A percentile compares a stretch with the other conserved stretches of the same genome.
These are phyloP conservation scores for Candida hispaniensis DNA, from an alignment of 805 yeast genomes.

Conservation along the genomic window DNA sequence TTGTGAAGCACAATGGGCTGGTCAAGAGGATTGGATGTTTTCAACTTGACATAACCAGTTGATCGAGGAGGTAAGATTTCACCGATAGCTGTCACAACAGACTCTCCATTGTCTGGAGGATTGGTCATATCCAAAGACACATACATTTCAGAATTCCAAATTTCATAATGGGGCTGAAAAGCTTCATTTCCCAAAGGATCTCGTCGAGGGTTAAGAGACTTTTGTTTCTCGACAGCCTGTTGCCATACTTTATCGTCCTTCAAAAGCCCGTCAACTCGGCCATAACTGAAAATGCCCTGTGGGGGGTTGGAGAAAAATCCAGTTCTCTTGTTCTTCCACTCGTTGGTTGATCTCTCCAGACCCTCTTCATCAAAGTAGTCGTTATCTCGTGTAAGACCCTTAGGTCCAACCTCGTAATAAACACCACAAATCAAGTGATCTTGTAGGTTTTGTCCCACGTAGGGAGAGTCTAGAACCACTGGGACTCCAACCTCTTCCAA, in stretches of 20 bases:
- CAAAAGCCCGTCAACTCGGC: constrained; percentile 21
- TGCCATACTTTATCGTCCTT: constrained; percentile 22
- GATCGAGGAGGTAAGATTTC: constrained; percentile 27
- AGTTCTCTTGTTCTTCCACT: constrained; percentile 16
- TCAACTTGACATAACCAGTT: constrained; percentile 25
- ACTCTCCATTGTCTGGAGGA: constrained; percentile 23
- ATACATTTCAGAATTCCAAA: constrained; percentile 25
- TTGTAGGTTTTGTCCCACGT: constrained; percentile 29
- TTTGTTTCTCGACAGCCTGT: constrained; percentile 17
- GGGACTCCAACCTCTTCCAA: constrained; percentile 25
- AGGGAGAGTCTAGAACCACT: constrained; percentile 24
- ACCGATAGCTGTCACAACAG: constrained; percentile 25
- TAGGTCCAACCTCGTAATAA: constrained; percentile 13
- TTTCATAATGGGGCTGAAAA: constrained; percentile 27
- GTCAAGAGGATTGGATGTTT: constrained; percentile 24
- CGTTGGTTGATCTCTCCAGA: constrained; percentile 13
- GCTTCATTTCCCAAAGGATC: constrained; percentile 26
- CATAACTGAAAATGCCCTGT: constrained; percentile 15
- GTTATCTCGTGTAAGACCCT: constrained; percentile 14
- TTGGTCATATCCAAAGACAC: constrained; percentile 13
- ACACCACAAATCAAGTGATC: constrained; percentile 26
- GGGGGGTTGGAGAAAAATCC: constrained; percentile 16
- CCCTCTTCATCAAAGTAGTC: constrained; percentile 15
- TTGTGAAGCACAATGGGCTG: constrained; percentile 26
- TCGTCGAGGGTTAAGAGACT: constrained; percentile 25